These are phyloP conservation scores for Andrographis paniculata DNA, from an alignment of 305 asterid genomes.

Conservation along the genomic window DNA sequence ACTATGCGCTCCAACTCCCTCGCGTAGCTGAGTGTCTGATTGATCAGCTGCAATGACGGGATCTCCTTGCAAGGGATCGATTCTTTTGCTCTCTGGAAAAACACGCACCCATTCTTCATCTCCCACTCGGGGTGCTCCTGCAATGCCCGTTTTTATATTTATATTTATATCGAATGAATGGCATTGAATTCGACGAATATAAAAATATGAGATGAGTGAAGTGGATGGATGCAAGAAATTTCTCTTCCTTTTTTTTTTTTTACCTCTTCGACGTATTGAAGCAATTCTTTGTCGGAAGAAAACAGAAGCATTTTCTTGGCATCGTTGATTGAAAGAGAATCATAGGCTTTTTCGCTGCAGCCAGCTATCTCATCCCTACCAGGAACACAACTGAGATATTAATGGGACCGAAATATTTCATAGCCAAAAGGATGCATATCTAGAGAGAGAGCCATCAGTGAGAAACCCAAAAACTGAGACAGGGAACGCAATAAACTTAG, in stretches of 20 bases:
- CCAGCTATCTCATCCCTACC: constrained; percentile 97
- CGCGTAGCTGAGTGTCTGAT: constrained; percentile 58
- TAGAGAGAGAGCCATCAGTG: no score
- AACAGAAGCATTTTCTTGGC: constrained; percentile 61
- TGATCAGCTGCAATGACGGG: constrained; percentile 83
- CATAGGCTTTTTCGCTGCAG: constrained; percentile 97
- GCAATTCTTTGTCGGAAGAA: constrained; percentile 68
- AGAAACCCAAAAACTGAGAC: no score
- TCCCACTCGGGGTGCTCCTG: constrained; percentile 47
- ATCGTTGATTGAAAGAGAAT: constrained; percentile 60
- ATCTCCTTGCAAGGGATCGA: constrained; percentile 84
- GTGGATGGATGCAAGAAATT: neutral
- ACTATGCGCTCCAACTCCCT: constrained; percentile 38
- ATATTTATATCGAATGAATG: no score
- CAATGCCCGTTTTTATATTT: constrained; percentile 3
- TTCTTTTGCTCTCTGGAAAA: constrained; percentile 20
- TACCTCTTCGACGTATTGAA: constrained; percentile 56
- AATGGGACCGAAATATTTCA: no score
- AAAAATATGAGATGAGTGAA: neutral
- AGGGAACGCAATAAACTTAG: no score
- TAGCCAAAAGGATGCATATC: no score
- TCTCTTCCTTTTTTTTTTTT: neutral
- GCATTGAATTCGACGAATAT: no score
- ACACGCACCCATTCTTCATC: neutral
- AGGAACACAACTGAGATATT: constrained; percentile 16